These are phyloP conservation scores for Leishmania braziliensis DNA, from an alignment of 208 protist genomes.

Conservation along the genomic window DNA sequence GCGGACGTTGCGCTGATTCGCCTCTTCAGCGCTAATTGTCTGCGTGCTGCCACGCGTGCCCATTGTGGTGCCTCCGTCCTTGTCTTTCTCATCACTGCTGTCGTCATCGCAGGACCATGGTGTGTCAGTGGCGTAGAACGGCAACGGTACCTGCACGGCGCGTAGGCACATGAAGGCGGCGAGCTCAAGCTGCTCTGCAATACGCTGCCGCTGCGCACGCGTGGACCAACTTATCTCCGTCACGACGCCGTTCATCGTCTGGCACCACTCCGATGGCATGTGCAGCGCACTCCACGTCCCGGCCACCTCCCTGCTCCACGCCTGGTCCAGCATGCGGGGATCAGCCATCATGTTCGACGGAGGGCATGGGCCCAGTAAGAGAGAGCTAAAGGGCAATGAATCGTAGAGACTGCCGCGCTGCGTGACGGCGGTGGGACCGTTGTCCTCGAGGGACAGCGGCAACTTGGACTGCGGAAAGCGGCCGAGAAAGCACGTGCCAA, in stretches of 20 bases:
- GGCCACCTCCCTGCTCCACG: conserved; percentile 18
- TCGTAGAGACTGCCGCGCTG: not conserved
- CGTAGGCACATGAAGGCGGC: conserved; percentile 70
- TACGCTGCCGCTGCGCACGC: conserved; percentile 14
- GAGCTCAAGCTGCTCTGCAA: conserved; percentile 65
- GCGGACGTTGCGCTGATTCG: conserved; percentile 35
- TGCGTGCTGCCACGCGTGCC: not conserved
- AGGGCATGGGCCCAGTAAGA: conserved; percentile 23
- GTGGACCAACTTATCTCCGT: conserved; percentile 43
- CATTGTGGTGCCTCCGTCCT: not conserved
- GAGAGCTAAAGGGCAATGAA: conserved; percentile 17
- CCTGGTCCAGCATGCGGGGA: conserved; percentile 1
- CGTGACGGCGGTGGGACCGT: not conserved
- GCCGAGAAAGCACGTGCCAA: conserved; percentile 41
- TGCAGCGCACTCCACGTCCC: conserved; percentile 38
- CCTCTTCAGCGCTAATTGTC: not conserved
- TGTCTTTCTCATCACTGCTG: conserved; percentile 1
- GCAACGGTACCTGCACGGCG: conserved; percentile 74
- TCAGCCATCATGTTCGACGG: not conserved
- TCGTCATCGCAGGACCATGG: conserved; percentile 16
- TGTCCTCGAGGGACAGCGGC: not conserved
- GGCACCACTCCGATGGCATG: conserved; percentile 53
- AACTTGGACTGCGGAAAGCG: not conserved
- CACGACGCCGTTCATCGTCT: conserved; percentile 45
- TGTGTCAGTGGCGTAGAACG: conserved; percentile 22